phyloP scores from a whole-genome alignment of 2,329 filamentous ascomycete species.

The Trematosphaeria pertusa region DNA sequence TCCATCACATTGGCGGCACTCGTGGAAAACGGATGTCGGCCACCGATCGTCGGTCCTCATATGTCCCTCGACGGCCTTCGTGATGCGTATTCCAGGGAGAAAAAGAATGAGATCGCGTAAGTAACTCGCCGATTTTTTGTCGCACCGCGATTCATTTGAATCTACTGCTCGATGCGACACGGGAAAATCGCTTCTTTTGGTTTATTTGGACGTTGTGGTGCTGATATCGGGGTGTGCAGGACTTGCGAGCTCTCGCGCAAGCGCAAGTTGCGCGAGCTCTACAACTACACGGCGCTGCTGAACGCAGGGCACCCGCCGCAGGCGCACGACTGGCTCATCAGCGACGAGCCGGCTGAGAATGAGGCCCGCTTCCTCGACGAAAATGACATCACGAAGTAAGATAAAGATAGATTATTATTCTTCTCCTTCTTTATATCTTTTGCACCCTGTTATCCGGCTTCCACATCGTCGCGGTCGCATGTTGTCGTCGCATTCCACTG shows the following conservation, averaged over 20 bases:
- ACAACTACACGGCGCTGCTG: constrained; percentile 72
- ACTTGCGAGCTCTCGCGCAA: constrained; percentile 78
- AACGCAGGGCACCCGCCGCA: constrained; percentile 62
- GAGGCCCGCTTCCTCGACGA: constrained; percentile 63
- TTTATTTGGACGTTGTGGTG: constrained; percentile 47
- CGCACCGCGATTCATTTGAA: constrained; percentile 35
- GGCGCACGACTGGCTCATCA: constrained; percentile 63
- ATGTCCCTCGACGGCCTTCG: constrained; percentile 57
- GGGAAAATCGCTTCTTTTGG: constrained; percentile 49
- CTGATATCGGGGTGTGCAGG: constrained; percentile 45
- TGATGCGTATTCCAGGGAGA: constrained; percentile 49
- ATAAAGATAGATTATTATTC: constrained; percentile 17
- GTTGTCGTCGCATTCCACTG: constrained; percentile 37
- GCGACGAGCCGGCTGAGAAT: constrained; percentile 59
- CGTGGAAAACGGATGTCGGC: constrained; percentile 58
- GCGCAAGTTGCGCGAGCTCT: constrained; percentile 89
- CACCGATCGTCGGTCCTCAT: constrained; percentile 48
- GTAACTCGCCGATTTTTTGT: constrained; percentile 42
- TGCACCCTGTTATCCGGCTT: constrained; percentile 8
- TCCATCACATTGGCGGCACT: constrained; percentile 50
- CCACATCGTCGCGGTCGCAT: constrained; percentile 20
- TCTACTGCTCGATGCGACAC: constrained; percentile 45
- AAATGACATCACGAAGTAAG: constrained; percentile 65
- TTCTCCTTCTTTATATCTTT: constrained; percentile 1
- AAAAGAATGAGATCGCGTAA: constrained; percentile 54